phyloP scores from a whole-genome alignment of 352 stramenopile genomes.

The Globisporangium viniferum region DNA sequence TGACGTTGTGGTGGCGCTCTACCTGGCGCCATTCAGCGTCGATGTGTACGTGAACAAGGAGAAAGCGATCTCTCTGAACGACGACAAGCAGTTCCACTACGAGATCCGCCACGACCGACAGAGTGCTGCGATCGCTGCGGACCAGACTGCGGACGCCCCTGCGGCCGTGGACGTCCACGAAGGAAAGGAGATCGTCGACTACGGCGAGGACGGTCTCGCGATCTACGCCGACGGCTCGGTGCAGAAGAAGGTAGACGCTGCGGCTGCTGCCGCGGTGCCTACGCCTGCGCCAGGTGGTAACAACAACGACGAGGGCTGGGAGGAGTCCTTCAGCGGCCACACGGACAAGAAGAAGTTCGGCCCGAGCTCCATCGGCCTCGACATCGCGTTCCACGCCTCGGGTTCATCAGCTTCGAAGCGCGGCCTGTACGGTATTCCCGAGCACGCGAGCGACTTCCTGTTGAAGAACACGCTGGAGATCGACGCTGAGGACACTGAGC shows the following conservation, averaged over 20 bases:
- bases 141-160: slow-evolving; percentile 19
- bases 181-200: slow-evolving; percentile 94
- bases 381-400: slow-evolving; percentile 91
- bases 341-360: slow-evolving; percentile 81
- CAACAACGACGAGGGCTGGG: slow-evolving; percentile 83
- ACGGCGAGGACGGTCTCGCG: slow-evolving; percentile 96
- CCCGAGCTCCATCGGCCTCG: slow-evolving; percentile 93
- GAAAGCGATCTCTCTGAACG: slow-evolving; percentile 65
- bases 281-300: slow-evolving; percentile 16
- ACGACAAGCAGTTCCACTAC: slow-evolving; percentile 68
- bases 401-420: slow-evolving; percentile 32
- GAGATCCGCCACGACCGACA: slow-evolving; percentile 75
- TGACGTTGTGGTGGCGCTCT: slow-evolving; percentile 49
- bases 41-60: slow-evolving; percentile 64
- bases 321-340: slow-evolving; percentile 95
- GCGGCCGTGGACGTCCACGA: slow-evolving; percentile 66
- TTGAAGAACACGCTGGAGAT: slow-evolving; percentile 90
- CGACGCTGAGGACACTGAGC: slow-evolving; percentile 9
- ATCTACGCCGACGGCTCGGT: slow-evolving; percentile 95
- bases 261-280: slow-evolving; percentile 20
- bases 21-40: slow-evolving; percentile 51
- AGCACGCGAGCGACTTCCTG: slow-evolving; percentile 94
- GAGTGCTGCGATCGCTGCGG: slow-evolving; percentile 23
- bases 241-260: slow-evolving; percentile 31
- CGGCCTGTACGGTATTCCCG: slow-evolving; percentile 95